phyloP scores from a whole-genome alignment of 2,329 filamentous ascomycete species.

The Cylindrodendrum hubeiense region DNA sequence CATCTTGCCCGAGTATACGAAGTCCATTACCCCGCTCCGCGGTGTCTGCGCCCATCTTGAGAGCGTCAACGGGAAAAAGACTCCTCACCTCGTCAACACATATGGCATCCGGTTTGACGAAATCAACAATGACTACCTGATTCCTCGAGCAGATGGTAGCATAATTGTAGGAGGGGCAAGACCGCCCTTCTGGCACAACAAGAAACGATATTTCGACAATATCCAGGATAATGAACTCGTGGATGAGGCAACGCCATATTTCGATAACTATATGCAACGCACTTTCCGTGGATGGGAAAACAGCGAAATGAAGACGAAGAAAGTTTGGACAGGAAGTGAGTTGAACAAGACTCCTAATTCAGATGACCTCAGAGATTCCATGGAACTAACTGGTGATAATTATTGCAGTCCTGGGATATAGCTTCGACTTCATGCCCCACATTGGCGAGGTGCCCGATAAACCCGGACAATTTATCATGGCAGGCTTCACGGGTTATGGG shows the following conservation, averaged over 20 bases:
- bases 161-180: conserved; percentile 8
- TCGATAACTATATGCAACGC: conserved; percentile 12
- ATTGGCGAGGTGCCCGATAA: conserved; percentile 53
- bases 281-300: conserved; percentile 11
- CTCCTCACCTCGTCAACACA: background rate
- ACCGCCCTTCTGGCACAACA: background rate
- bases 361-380: background rate
- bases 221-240: background rate
- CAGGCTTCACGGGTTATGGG: conserved; percentile 63
- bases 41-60: too few species aligned
- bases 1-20: background rate
- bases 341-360: background rate
- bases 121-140: conserved; percentile 2
- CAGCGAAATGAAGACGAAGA: background rate
- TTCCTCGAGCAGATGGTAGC: conserved; percentile 9
- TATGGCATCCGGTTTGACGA: background rate
- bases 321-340: conserved; percentile 19
- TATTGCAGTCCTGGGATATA: conserved; percentile 54
- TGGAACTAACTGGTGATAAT: background rate
- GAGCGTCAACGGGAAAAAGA: too few species aligned
- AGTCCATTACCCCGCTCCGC: background rate
- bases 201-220: background rate
- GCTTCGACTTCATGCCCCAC: conserved; percentile 55
- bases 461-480: conserved; percentile 55
- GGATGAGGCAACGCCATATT: background rate